Base-by-base conservation (phyloP, 1,139 yeast species). In the Protomyces pachydermus region DNA sequence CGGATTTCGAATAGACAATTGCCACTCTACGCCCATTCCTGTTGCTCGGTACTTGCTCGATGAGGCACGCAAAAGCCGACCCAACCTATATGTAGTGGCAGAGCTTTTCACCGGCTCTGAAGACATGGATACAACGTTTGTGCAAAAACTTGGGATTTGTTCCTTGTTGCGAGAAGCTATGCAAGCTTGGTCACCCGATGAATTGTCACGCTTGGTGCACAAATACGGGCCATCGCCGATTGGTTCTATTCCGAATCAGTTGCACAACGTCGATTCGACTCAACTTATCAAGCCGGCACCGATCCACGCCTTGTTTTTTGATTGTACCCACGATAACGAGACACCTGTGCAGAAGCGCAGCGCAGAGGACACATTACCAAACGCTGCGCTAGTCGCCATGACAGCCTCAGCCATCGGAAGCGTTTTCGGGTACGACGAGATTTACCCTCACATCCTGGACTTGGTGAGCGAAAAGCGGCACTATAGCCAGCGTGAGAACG, bases 221-320 rank as follows among this genome's bases (percentile, higher is more conserved):
- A 83, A 86, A 70, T 96, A 93, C 74, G 98, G 98, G 50, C 98
- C 98, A 3, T 80, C 91, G 70, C 97, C 98, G 54, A 88, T 93
- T 74, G 98, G 98, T 2, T 90, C 97, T 0, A 46, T 68, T 14
- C 50, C 82, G 81, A 52, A 38, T 28, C n/a, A 18, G 69, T 79
- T 84, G 14, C 12, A 12, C 10, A 37, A 12, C 16, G 42, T 37
- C 16, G 48, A 42, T 6, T 10, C 20, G 18, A 18, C 1, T 12
- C 23, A 42, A 18, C 8, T 16, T 10, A 80, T 89, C 61, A 80
- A 84, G 0, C 79, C 84, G 8, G 82, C 86, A 53, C 84, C 86
- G 14, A 96, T 96, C 2, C 98, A 91, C 75, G 97, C 98, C 0
- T 79, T 93, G 71, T 88, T 93, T 71, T 91, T 93, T 97, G 98